Conservation (phyloP, 2,329 filamentous ascomycete genomes). For the Trichophyton verrucosum region DNA sequence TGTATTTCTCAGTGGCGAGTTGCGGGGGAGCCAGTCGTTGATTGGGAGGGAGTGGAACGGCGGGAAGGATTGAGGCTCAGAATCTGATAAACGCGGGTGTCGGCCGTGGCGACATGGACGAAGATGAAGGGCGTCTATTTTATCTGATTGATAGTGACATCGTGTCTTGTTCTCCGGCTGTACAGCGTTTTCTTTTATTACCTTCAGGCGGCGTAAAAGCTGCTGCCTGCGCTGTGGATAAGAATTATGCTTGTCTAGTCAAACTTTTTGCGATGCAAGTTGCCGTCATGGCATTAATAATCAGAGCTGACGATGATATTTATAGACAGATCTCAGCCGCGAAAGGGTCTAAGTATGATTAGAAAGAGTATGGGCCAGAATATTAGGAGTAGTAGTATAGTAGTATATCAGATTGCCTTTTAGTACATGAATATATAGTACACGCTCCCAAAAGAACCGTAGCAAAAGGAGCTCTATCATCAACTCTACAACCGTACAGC, state of each 20-base stretch:
- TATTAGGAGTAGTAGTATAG: neutral
- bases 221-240: neutral
- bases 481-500: neutral
- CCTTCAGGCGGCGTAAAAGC: neutral
- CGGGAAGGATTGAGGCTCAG: neutral
- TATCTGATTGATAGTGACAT: neutral
- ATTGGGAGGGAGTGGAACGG: neutral
- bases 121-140: neutral
- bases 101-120: neutral
- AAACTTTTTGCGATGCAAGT: neutral
- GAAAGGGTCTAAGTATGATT: neutral
- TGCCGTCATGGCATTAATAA: neutral
- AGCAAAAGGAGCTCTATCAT: neutral
- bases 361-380: neutral
- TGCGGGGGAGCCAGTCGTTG: neutral
- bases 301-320: neutral
- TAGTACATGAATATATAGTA: conserved; percentile 3
- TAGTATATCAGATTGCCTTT: neutral
- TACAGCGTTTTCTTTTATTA: neutral
- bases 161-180: neutral
- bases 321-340: neutral
- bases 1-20: neutral
- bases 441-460: neutral
- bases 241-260: neutral
- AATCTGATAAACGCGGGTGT: neutral